Base-by-base conservation (phyloP, 1,284 basidiomycete species). In the Gomphus sp. region DNA sequence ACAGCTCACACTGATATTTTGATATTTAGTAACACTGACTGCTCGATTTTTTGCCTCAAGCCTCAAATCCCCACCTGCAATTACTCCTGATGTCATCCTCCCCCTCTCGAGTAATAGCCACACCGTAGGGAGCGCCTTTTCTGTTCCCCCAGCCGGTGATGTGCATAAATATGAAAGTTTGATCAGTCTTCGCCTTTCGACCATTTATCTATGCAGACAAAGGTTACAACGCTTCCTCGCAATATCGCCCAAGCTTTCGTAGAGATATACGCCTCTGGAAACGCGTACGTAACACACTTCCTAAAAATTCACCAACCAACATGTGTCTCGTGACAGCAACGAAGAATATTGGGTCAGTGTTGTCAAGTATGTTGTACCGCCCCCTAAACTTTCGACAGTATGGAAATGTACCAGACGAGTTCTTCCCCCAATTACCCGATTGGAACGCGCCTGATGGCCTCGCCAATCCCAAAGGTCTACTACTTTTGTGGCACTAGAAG, bases 301-400 rank as follows among this genome's bases (percentile, higher is more conserved):
- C 18, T 28, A n/a, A 25, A 4, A 18, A 16, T 41, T 53, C 16
- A 25, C 25, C 18, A 36, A 25, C 39, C 14, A 2, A 14, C 16
- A 25, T 28, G n/a, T 43, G 34, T 25, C 36, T 53, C 8, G 10
- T n/a, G n/a, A 33, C 43, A 49, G 50, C 36, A 36, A 57, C 28
- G 60, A 61, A 53, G 60, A 61, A 28, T 61, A 57, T 49, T 61
- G 60, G 60, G 55, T 57, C 11, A 53, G 52, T n/a, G 6, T 3
- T 12, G 34, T 41, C 18, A 2, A 18, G 8, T 33, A 9, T 2
- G 52, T 6, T 39, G 10, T 28, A 18, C n/a, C 25, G 41, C 28
- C 31, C 18, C 18, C n/a, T 22, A 49, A 50, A 55, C 41, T 64
- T 65, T 55, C 62, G 64, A 25, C 64, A 69, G 69, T 71, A 69